Evolutionary conservation across 768 basidiomycete genomes (phyloP).

Genomic region (Lactarius trivialis): DNA sequence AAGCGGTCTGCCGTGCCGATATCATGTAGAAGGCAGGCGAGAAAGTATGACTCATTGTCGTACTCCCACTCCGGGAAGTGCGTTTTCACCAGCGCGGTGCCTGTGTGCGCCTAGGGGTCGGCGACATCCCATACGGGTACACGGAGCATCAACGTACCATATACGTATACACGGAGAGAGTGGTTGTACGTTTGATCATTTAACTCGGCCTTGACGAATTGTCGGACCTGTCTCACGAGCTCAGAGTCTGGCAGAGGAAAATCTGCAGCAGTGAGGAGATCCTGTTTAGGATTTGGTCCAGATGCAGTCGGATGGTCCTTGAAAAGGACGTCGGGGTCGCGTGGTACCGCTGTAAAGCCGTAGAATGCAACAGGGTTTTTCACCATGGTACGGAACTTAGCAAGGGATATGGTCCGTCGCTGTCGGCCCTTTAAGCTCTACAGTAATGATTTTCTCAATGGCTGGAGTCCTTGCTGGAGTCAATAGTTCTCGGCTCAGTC

Average conservation of each 20-base stretch:
- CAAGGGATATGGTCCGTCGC: not conserved
- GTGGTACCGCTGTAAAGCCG: conserved; percentile 43
- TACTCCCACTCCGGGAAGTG: conserved; percentile 45
- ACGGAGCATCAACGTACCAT: conserved; percentile 31
- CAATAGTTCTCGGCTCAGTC: not conserved
- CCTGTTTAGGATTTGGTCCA: conserved; percentile 38
- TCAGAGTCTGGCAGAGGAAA: conserved; percentile 40
- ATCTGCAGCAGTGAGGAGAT: conserved; percentile 34
- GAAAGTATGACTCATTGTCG: conserved; percentile 45
- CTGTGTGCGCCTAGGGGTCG: conserved; percentile 26
- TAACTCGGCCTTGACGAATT: conserved; percentile 40
- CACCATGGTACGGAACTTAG: conserved; percentile 1
- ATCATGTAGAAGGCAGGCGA: conserved; percentile 47
- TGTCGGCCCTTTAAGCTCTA: not conserved
- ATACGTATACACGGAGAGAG: conserved; percentile 44
- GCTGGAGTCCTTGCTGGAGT: not conserved
- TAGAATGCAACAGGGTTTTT: conserved; percentile 30
- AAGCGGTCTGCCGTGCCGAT: conserved; percentile 45
- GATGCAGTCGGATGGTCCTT: conserved; percentile 39
- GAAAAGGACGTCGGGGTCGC: conserved; percentile 45
- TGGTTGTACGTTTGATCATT: conserved; percentile 43
- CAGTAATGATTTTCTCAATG: not conserved
- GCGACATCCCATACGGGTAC: too few relatives aligned
- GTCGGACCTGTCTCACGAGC: conserved; percentile 35
- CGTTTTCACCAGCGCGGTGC: conserved; percentile 40